Conservation (phyloP, 2,329 filamentous ascomycete species). For the Hypoxylon rubiginosum region DNA sequence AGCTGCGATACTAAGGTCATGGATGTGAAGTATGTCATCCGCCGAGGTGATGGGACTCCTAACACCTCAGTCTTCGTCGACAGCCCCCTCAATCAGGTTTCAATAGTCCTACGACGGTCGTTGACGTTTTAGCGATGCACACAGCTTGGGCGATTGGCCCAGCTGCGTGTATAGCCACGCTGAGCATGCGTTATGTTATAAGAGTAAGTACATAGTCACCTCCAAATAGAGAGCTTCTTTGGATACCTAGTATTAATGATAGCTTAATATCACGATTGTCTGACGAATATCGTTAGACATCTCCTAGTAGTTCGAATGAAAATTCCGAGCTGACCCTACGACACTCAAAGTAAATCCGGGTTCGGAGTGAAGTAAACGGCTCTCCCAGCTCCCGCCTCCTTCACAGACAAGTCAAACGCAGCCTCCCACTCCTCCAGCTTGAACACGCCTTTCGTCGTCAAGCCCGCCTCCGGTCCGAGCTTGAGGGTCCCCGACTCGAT, state of each 20-base stretch:
- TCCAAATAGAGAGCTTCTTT: too few relatives aligned
- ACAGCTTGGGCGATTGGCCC: constrained; percentile 14
- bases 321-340: too few relatives aligned
- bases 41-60: neutral
- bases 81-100: constrained; percentile 2
- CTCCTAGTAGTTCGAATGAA: too few relatives aligned
- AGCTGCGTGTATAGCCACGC: too few relatives aligned
- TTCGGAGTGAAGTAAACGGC: constrained; percentile 30
- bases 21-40: constrained; percentile 1
- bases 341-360: constrained; percentile 4
- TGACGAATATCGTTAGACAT: too few relatives aligned
- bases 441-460: constrained; percentile 27
- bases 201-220: too few relatives aligned
- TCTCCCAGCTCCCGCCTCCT: constrained; percentile 25
- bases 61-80: constrained; percentile 10
- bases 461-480: constrained; percentile 26
- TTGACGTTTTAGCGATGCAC: constrained; percentile 13
- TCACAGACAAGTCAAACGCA: constrained; percentile 22
- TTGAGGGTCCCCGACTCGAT: constrained; percentile 35
- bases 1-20: constrained; percentile 6
- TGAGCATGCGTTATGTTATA: too few relatives aligned
- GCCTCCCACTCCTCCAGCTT: constrained; percentile 24
- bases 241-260: too few relatives aligned
- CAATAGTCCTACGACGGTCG: constrained; percentile 15
- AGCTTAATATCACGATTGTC: too few relatives aligned